Conservation (phyloP, 768 basidiomycete genomes). For the Dioszegia hungarica region DNA sequence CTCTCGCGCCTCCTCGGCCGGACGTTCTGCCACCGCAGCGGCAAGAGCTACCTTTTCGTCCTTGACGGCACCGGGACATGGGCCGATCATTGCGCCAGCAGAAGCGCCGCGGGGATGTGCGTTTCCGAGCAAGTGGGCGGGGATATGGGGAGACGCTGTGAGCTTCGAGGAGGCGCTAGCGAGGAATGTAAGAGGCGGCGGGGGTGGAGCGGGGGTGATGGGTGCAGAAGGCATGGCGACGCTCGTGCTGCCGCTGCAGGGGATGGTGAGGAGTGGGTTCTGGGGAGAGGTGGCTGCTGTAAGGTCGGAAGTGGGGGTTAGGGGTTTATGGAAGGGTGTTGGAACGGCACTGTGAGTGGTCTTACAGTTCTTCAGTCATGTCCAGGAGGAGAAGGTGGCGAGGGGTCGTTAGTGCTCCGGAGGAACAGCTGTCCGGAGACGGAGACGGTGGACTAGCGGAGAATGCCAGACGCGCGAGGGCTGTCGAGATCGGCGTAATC, state of each 20-base stretch:
- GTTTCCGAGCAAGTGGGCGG: slow-evolving; percentile 47
- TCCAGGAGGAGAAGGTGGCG: too few species aligned
- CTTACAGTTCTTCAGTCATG: too few species aligned
- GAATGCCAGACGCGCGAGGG: too few species aligned
- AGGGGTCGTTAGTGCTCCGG: too few species aligned
- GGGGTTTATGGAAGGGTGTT: slow-evolving; percentile 91
- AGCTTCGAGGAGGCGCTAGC: slow-evolving; percentile 36
- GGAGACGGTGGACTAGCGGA: too few species aligned
- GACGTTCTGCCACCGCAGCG: neutral
- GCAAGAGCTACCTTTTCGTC: neutral
- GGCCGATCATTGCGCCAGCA: slow-evolving; percentile 17
- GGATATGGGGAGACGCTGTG: slow-evolving; percentile 47
- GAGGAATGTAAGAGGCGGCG: slow-evolving; percentile 12
- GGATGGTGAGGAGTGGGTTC: slow-evolving; percentile 58
- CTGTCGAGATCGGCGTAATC: too few species aligned
- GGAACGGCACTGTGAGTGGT: slow-evolving; percentile 85
- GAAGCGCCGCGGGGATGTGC: slow-evolving; percentile 40
- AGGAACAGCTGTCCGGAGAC: too few species aligned
- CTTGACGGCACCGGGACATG: slow-evolving; percentile 19
- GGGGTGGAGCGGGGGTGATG: slow-evolving; percentile 1
- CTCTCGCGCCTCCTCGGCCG: neutral
- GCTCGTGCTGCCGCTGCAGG: slow-evolving; percentile 18
- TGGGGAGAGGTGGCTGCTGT: slow-evolving; percentile 63
- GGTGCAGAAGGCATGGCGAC: slow-evolving; percentile 11
- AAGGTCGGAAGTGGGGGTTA: slow-evolving; percentile 67